Evolutionary conservation across 2,329 filamentous ascomycete species (phyloP), one percentile per base, ranked within the genome.

Genomic region (Sclerotinia trifoliorum): DNA sequence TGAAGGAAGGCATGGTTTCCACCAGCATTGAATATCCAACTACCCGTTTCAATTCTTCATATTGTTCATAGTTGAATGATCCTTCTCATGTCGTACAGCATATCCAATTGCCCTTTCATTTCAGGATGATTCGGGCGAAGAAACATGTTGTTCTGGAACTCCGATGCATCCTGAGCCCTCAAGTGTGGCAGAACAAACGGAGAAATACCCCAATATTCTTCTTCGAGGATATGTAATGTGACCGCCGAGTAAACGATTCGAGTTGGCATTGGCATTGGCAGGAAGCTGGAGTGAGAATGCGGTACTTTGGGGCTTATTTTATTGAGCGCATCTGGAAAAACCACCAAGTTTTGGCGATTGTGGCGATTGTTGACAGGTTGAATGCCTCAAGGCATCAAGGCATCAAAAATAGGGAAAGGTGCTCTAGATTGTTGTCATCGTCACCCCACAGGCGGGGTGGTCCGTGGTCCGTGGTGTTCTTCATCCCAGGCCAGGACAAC

Each of bases 371-470:
- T 58, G 56, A 57, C 55, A 44, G 42, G 6, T 46, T 42, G n/a
- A 44, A 61, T 19, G 42, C 11, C 24, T 35, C n/a, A n/a, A n/a
- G n/a, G n/a, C n/a, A n/a, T 48, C 3, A 46, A 13, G 29, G 21
- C 26, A 49, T 15, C 7, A 61, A 48, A 49, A 49, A 24, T 29
- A 61, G 58, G 5, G 11, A 5, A 26, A 17, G 7, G 21, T 44
- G 44, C 55, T 58, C 13, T 58, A 26, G 55, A 44, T 42, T 58
- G 55, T 24, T 44, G 55, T 48, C 32, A 29, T 39, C 58, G 29
- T 61, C 58, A 49, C 44, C 42, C 26, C 44, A 49, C 58, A 61
- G 58, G 11, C 39, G 10, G 8, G 44, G 58, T 61, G 58, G 58
- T 26, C 58, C 29, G 29, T 29, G 29, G 29, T 29, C 29, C 44